Evolutionary conservation across 768 basidiomycete species (phyloP), one percentile per base, ranked within the genome.

Genomic region (Sporobolomyces roseus): DNA sequence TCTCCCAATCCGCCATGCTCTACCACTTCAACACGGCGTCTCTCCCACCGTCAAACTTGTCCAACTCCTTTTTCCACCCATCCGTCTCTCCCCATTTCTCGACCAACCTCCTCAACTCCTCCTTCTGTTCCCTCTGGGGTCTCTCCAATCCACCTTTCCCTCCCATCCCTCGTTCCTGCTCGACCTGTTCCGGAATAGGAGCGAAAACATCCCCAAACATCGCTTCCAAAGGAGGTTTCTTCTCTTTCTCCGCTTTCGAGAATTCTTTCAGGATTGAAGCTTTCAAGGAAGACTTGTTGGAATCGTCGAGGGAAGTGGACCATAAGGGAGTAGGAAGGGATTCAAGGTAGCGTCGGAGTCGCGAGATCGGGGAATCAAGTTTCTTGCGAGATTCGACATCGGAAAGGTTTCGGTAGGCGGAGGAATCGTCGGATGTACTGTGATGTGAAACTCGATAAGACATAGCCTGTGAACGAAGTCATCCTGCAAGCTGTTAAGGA

Each of bases 301-400:
- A 84, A 30, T 85, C 85, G 75, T 97, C 93, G 25, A 87, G 86
- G 46, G 84, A 80, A 21, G 83, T 83, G 62, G 85, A 81, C 93
- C 93, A 96, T 90, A 92, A 93, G 12, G 68, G 58, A 41, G 38
- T 9, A 9, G 50, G 8, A 4, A 54, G 52, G 29, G 86, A 84
- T 76, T 93, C 89, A 81, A 96, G 83, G 80, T 86, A 96, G 25
- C 87, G 77, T n/a, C 90, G 84, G 78, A 93, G 90, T n/a, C 66
- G 61, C 50, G 58, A 46, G 35, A 58, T n/a, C 7, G 64, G 59
- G 33, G 61, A 67, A 52, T 64, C 71, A 49, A 96, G 86, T 36
- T 89, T 87, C 80, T 91, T 93, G 75, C 88, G 85, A 74, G 93
- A 88, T 79, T 94, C 90, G 35, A 96, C 93, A 75, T 94, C 93